Percentiles rank a stretch among this genome's conserved stretches.
Conservation (phyloP, 768 basidiomycete species). For the Suillus brevipes region DNA sequence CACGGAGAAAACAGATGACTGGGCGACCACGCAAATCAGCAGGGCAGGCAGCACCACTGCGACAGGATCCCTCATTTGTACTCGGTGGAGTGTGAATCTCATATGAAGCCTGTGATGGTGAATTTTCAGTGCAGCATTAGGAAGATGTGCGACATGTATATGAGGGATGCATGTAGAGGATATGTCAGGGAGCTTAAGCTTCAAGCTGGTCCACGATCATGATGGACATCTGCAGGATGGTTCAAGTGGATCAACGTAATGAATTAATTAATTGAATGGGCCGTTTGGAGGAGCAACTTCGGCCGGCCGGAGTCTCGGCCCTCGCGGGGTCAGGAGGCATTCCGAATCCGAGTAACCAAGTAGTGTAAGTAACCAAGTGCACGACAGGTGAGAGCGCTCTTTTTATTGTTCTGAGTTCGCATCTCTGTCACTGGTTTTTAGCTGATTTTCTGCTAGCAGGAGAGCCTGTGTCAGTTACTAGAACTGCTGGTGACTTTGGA, state of each 20-base stretch:
- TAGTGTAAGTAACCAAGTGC: conserved; percentile 8
- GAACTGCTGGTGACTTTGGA: not conserved
- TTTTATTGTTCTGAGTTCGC: not conserved
- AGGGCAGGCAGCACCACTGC: not conserved
- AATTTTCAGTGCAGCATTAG: not conserved
- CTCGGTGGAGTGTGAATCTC: not conserved
- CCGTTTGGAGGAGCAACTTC: not conserved
- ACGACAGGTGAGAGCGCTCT: conserved; percentile 2
- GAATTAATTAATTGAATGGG: not conserved
- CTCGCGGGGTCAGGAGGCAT: conserved; percentile 5
- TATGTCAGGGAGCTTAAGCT: not conserved
- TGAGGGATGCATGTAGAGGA: not conserved
- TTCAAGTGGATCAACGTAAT: not conserved
- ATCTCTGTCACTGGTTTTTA: not conserved
- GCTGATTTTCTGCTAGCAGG: conserved; percentile 2
- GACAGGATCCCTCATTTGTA: not conserved
- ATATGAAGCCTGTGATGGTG: not conserved
- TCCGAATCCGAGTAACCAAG: conserved; percentile 8
- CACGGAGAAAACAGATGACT: not conserved
- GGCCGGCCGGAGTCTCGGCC: conserved; percentile 3
- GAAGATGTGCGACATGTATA: not conserved
- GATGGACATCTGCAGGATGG: no score
- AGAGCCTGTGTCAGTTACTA: not conserved
- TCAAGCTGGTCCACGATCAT: not conserved
- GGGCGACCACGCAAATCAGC: not conserved